phyloP scores from a whole-genome alignment of 179 eudicot species.

The Beta lomatogona region DNA sequence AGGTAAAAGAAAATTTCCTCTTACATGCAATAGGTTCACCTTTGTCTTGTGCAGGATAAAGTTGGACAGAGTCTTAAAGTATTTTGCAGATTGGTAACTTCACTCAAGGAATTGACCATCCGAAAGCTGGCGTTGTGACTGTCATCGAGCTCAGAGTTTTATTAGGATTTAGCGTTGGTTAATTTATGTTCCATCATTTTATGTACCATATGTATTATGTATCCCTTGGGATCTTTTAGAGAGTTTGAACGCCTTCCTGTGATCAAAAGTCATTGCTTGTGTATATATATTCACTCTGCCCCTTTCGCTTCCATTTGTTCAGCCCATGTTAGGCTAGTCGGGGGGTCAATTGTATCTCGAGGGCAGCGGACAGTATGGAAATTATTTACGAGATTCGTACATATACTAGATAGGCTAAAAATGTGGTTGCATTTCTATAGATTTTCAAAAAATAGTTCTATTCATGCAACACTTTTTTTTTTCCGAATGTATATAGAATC shows the following conservation, averaged over 20 bases:
- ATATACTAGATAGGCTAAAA: no score
- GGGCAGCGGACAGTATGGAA: no score
- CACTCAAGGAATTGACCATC: constrained; percentile 71
- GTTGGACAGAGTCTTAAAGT: constrained; percentile 78
- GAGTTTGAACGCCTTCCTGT: neutral
- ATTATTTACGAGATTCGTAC: no score
- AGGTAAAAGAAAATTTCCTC: neutral
- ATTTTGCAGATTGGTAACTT: constrained; percentile 67
- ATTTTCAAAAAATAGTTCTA: no score
- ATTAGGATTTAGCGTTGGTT: neutral
- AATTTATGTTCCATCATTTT: neutral
- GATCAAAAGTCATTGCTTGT: neutral
- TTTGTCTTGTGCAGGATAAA: constrained; percentile 62
- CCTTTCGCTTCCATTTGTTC: neutral
- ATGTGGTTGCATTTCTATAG: no score
- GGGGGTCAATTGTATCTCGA: no score
- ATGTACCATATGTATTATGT: constrained; percentile 1
- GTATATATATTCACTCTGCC: neutral
- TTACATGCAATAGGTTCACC: constrained; percentile 10
- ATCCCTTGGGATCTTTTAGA: neutral
- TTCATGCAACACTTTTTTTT: no score
- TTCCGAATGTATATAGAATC: no score
- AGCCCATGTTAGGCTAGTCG: neutral
- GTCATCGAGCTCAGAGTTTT: neutral
- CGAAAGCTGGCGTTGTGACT: constrained; percentile 47